A percentile compares a stretch with the other conserved stretches of the same genome.
Evolutionary conservation across 257 asterid genomes (phyloP).

Genomic region (Echium plantagineum): DNA sequence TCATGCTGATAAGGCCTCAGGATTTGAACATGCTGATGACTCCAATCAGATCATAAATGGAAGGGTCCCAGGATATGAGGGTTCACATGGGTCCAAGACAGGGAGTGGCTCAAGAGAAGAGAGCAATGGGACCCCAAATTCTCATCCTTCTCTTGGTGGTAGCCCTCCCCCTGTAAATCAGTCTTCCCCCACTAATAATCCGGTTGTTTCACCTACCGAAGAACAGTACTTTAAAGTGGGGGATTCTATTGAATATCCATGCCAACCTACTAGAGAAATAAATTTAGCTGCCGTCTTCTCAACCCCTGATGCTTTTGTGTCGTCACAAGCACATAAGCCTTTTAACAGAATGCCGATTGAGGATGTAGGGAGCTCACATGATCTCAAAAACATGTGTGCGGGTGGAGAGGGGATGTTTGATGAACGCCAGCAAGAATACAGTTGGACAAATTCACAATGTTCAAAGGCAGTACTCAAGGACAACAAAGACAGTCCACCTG

Average conservation of each 20-base stretch:
- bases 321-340: constrained; percentile 28
- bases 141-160: constrained; percentile 71
- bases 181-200: constrained; percentile 38
- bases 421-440: constrained; percentile 36
- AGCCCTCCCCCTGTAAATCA: constrained; percentile 39
- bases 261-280: constrained; percentile 30
- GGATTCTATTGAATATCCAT: constrained; percentile 18
- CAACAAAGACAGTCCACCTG: constrained; percentile 24
- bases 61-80: constrained; percentile 20
- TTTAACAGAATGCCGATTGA: constrained; percentile 58
- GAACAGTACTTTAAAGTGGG: constrained; percentile 22
- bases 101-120: constrained; percentile 77
- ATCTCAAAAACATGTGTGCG: constrained; percentile 51
- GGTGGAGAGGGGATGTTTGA: constrained; percentile 34
- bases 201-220: constrained; percentile 29
- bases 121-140: constrained; percentile 66
- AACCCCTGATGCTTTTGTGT: constrained; percentile 22
- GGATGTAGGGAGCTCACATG: constrained; percentile 81
- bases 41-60: constrained; percentile 25
- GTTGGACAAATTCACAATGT: constrained; percentile 40
- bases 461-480: constrained; percentile 26
- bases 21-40: constrained; percentile 26
- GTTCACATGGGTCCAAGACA: constrained; percentile 38
- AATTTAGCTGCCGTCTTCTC: constrained; percentile 37
- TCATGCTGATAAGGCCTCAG: constrained; percentile 13